Conservation (phyloP, 306 rosid genomes). For the Gillenia trifoliata region DNA sequence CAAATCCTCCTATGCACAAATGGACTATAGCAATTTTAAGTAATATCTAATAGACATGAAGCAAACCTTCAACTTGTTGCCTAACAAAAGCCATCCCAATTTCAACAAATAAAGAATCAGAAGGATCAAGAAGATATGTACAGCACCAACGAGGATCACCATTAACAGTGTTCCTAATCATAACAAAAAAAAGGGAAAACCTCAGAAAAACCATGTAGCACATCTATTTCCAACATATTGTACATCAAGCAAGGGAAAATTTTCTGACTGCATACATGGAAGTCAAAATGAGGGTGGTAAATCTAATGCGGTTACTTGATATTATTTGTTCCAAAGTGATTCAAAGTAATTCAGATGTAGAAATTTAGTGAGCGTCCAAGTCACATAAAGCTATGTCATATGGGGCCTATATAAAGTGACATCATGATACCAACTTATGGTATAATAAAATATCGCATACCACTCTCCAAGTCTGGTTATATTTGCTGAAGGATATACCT, state of each 20-base stretch:
- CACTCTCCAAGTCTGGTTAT: slow-evolving; percentile 93
- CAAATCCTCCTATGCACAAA: not conserved
- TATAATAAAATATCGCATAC: slow-evolving; percentile 36
- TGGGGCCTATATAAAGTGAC: slow-evolving; percentile 3
- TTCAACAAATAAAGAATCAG: slow-evolving; percentile 86
- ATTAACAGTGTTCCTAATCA: slow-evolving; percentile 69
- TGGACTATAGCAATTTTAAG: not conserved
- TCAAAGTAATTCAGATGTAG: not conserved
- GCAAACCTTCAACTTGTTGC: slow-evolving; percentile 72
- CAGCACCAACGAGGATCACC: slow-evolving; percentile 83
- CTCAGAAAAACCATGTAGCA: slow-evolving; percentile 21
- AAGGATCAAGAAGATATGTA: slow-evolving; percentile 90
- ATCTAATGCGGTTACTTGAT: slow-evolving; percentile 5
- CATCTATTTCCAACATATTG: slow-evolving; percentile 3
- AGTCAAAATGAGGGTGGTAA: slow-evolving; percentile 3
- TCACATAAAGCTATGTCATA: not conserved
- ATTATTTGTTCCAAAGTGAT: not conserved
- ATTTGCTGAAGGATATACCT: slow-evolving; percentile 72
- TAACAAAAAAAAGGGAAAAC: slow-evolving; percentile 16
- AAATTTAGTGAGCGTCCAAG: not conserved
- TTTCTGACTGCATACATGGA: not conserved
- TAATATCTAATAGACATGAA: slow-evolving; percentile 1
- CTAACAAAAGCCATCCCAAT: slow-evolving; percentile 77
- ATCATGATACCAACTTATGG: slow-evolving; percentile 5
- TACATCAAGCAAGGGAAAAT: not conserved